phyloP scores from a whole-genome alignment of 169 alveolate genomes.

The Plasmodium gaboni region DNA sequence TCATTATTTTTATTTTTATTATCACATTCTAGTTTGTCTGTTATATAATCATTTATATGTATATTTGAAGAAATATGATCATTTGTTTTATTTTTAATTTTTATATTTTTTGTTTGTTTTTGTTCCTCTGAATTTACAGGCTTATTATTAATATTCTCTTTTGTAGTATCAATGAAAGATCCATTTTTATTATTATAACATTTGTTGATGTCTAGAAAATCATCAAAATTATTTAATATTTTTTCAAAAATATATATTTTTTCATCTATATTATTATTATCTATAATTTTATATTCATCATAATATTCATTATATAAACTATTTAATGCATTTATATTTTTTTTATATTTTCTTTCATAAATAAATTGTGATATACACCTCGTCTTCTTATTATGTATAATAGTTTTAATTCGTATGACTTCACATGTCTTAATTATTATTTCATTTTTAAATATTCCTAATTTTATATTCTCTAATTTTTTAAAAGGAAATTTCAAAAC shows the following conservation, averaged over 20 bases:
- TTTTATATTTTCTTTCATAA: conserved; percentile 38
- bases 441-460: conserved; percentile 41
- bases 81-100: not conserved
- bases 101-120: not conserved
- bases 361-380: conserved; percentile 82
- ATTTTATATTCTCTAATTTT: conserved; percentile 63
- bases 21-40: not conserved
- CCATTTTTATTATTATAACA: not conserved
- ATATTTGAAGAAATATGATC: not conserved
- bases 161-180: not conserved
- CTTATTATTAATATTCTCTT: not conserved
- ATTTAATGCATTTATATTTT: not conserved
- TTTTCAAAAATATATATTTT: conserved; percentile 32
- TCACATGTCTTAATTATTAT: conserved; percentile 77
- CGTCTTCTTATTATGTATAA: conserved; percentile 82
- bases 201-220: not conserved
- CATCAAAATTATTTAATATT: conserved; percentile 33
- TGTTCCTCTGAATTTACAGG: not conserved
- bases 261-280: conserved; percentile 46
- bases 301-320: conserved; percentile 24
- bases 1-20: not conserved
- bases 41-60: not conserved
- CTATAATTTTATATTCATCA: conserved; percentile 24
- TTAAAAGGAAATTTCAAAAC: conserved; percentile 82
- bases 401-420: conserved; percentile 80